Evolutionary conservation across 2,329 filamentous ascomycete species (phyloP).

Genomic region (Alternaria sp.): DNA sequence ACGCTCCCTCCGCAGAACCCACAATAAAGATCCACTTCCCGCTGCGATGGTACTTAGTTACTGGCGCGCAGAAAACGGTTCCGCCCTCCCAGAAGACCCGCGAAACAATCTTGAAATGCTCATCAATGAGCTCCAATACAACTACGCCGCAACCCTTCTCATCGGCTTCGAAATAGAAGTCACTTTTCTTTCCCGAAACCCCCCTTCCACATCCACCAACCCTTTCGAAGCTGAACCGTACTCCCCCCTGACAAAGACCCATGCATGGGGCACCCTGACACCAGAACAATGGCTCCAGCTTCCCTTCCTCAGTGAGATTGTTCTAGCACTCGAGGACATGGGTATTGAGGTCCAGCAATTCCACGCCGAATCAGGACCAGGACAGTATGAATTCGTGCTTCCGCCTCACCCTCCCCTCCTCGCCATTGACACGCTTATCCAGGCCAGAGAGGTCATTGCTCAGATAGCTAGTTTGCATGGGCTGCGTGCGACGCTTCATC

Average conservation of each 20-base stretch:
- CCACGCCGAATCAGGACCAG: slow-evolving; percentile 75
- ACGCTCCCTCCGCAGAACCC: slow-evolving; percentile 64
- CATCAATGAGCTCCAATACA: slow-evolving; percentile 60
- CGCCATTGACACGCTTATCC: slow-evolving; percentile 76
- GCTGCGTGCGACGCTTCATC: slow-evolving; percentile 75
- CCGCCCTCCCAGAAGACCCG: slow-evolving; percentile 67
- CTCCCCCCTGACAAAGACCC: slow-evolving; percentile 65
- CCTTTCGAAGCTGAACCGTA: slow-evolving; percentile 40
- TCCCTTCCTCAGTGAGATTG: slow-evolving; percentile 71
- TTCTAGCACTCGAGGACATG: slow-evolving; percentile 65
- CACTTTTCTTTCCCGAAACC: slow-evolving; percentile 67
- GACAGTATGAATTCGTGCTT: slow-evolving; percentile 81
- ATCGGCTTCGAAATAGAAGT: slow-evolving; percentile 86
- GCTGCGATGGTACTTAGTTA: slow-evolving; percentile 73
- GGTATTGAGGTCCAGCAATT: slow-evolving; percentile 75
- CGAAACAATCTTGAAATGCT: slow-evolving; percentile 57
- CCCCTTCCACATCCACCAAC: slow-evolving; percentile 29
- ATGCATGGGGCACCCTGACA: slow-evolving; percentile 75
- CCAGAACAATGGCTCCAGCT: slow-evolving; percentile 68
- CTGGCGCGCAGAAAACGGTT: slow-evolving; percentile 67
- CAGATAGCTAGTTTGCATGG: slow-evolving; percentile 69
- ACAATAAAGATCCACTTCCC: slow-evolving; percentile 56
- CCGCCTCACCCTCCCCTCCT: slow-evolving; percentile 68
- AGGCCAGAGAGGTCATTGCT: slow-evolving; percentile 73
- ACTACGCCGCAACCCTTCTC: slow-evolving; percentile 66